Conservation (phyloP, 2,329 filamentous ascomycete genomes). For the Arthroderma sp. region DNA sequence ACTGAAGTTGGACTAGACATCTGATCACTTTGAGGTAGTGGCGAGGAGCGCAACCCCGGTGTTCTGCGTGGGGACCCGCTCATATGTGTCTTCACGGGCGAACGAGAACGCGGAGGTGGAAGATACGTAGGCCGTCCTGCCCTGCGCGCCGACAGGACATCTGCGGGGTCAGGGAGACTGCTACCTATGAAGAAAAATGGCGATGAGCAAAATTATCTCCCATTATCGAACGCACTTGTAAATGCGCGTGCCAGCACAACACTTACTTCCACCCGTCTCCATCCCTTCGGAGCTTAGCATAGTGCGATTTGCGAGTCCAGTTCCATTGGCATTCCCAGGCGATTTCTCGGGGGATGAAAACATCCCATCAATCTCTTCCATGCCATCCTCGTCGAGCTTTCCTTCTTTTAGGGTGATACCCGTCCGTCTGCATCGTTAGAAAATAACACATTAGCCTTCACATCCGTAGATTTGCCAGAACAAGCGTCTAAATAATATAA, state of each 20-base stretch:
- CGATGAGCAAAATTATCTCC: background rate
- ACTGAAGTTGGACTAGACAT: slow-evolving; percentile 27
- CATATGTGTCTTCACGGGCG: slow-evolving; percentile 33
- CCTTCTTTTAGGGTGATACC: slow-evolving; percentile 72
- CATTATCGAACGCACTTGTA: background rate
- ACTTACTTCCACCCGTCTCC: slow-evolving; percentile 51
- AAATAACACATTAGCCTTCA: background rate
- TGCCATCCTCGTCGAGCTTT: slow-evolving; percentile 75
- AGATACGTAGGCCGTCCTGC: slow-evolving; percentile 23
- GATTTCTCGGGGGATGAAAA: slow-evolving; percentile 75
- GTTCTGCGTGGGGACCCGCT: slow-evolving; percentile 31
- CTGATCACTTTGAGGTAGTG: slow-evolving; percentile 21
- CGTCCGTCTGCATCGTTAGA: slow-evolving; percentile 56
- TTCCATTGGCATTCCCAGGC: slow-evolving; percentile 24
- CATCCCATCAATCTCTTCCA: slow-evolving; percentile 74
- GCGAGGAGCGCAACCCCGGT: slow-evolving; percentile 29
- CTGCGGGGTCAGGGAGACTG: slow-evolving; percentile 28
- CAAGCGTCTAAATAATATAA: background rate
- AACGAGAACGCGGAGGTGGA: slow-evolving; percentile 30
- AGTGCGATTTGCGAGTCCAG: slow-evolving; percentile 28
- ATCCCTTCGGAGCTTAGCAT: slow-evolving; percentile 45
- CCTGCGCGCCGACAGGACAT: slow-evolving; percentile 26
- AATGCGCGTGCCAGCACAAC: background rate
- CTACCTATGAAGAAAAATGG: slow-evolving; percentile 18
- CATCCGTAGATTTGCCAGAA: background rate